Evolutionary conservation across 1,284 basidiomycete genomes (phyloP).

Genomic region (Apiotrichum siamense): DNA sequence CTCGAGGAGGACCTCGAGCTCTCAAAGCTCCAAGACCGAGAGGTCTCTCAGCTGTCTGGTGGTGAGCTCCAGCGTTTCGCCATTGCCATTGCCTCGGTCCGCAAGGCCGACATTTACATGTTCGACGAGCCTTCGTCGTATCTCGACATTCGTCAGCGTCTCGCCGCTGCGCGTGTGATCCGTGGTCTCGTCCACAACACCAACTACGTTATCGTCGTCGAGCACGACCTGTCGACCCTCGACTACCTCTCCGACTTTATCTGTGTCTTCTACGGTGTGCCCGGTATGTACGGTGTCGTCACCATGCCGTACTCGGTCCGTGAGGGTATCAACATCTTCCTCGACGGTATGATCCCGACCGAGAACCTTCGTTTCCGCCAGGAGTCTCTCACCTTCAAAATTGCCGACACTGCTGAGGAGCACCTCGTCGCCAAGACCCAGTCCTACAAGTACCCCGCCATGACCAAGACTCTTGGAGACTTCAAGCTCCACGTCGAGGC

Average conservation of each 20-base stretch:
- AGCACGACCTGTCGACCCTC: slow-evolving; percentile 93
- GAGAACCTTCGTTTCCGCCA: slow-evolving; percentile 95
- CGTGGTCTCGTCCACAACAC: slow-evolving; percentile 70
- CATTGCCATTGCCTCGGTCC: slow-evolving; percentile 55
- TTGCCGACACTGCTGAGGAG: slow-evolving; percentile 90
- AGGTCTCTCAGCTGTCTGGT: slow-evolving; percentile 78
- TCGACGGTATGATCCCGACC: slow-evolving; percentile 96
- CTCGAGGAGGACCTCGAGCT: slow-evolving; percentile 81
- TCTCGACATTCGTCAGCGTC: slow-evolving; percentile 86
- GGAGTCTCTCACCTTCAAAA: slow-evolving; percentile 90
- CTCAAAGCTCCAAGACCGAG: slow-evolving; percentile 72
- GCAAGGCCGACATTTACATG: slow-evolving; percentile 72
- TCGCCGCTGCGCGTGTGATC: slow-evolving; percentile 93
- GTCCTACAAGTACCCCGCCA: slow-evolving; percentile 80
- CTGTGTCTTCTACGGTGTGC: slow-evolving; percentile 93
- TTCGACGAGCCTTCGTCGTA: slow-evolving; percentile 89
- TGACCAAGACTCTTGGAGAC: slow-evolving; percentile 87
- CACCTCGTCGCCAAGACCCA: slow-evolving; percentile 67
- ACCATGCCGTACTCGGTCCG: slow-evolving; percentile 95
- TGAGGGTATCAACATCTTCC: slow-evolving; percentile 98
- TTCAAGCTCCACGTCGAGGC: slow-evolving; percentile 88
- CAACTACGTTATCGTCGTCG: slow-evolving; percentile 90
- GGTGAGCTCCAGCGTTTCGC: slow-evolving; percentile 96
- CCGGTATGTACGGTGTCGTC: slow-evolving; percentile 93
- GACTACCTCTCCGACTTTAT: slow-evolving; percentile 97